Percentiles rank a stretch among this genome's conserved stretches.
Evolutionary conservation across 1,284 basidiomycete species (phyloP).

Genomic region (Wallemia hederae): DNA sequence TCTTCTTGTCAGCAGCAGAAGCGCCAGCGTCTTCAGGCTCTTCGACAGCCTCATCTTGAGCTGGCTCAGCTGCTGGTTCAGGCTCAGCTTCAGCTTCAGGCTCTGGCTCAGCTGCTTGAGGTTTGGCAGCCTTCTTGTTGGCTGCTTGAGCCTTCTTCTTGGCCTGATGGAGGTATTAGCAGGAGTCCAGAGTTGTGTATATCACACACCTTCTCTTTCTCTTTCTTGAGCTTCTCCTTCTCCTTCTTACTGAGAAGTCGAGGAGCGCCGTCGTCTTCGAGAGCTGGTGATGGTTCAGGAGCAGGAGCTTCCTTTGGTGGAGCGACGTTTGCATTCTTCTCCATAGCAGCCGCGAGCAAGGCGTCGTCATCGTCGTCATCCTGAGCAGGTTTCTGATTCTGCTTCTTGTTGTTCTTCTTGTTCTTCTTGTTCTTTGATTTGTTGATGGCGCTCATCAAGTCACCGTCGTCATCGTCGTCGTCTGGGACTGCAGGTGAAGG

Average conservation of each 20-base stretch:
- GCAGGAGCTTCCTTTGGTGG: conserved; percentile 7
- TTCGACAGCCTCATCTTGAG: conserved; percentile 7
- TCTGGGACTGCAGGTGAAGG: conserved; percentile 4
- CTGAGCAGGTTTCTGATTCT: background rate
- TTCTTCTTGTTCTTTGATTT: background rate
- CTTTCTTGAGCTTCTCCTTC: conserved; percentile 81
- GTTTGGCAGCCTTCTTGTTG: conserved; percentile 35
- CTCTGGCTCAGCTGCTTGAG: conserved; percentile 9
- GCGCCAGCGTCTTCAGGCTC: conserved; percentile 9
- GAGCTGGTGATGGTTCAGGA: conserved; percentile 9
- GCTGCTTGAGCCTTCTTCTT: conserved; percentile 84
- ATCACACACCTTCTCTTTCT: conserved; percentile 47
- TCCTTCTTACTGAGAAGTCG: conserved; percentile 63
- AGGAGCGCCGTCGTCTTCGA: conserved; percentile 19
- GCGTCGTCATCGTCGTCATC: background rate
- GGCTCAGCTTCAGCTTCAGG: conserved; percentile 9
- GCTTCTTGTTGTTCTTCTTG: background rate
- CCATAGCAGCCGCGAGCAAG: background rate
- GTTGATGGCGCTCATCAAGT: background rate
- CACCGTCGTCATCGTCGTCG: background rate
- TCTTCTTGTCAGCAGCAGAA: conserved; percentile 3
- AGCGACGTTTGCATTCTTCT: background rate
- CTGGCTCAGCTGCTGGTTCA: conserved; percentile 9
- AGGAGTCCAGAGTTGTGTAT: background rate
- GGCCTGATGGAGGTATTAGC: conserved; percentile 23